Base-by-base conservation (phyloP, 2,329 filamentous ascomycete species). In the Diplodia corticola region DNA sequence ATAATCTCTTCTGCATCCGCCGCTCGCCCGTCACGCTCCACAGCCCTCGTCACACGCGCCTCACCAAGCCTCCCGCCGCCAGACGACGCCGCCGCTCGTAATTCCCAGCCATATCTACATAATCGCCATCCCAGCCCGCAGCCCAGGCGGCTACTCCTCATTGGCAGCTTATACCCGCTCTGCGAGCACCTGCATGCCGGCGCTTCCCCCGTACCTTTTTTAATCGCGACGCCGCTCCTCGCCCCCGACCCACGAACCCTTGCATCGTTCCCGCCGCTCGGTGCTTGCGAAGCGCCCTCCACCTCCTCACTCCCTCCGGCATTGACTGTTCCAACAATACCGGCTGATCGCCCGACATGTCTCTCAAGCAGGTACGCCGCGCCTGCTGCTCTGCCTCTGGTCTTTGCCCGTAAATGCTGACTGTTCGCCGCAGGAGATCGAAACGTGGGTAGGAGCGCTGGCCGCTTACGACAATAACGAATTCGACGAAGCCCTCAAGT, bases 391-490 rank as follows among this genome's bases (percentile, higher is more conserved):
- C 54, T 63, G 22, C 20, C 26, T 13, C n/a, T 35, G 10, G 13
- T 35, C 26, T 28, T 46, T 53, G 53, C 50, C 26, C 68, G 33
- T 70, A 70, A 70, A 69, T 68, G 68, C 75, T 78, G 67, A 78
- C 67, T 49, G 65, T 44, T 66, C 67, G 66, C 13, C 51, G 66
- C 68, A 96, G 93, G 95, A 99, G 90, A 99, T 99, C 80, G 94
- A 98, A 82, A 96, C 92, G 59, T 99, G 95, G 95, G 95, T 98
- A 71, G 84, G 89, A 77, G 95, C 95, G 79, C 88, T 99, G 65
- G 88, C 84, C 73, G 89, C 90, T 76, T 99, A 99, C 82, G 95
- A 99, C 81, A 95, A 94, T 81, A 96, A 97, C 81, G 92, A 99
- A 75, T 98, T 96, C 80, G 94, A 98, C 74, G 91, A 94, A 71